Base-by-base conservation (phyloP, 345 rosid species). In the Populus ilicifolia region DNA sequence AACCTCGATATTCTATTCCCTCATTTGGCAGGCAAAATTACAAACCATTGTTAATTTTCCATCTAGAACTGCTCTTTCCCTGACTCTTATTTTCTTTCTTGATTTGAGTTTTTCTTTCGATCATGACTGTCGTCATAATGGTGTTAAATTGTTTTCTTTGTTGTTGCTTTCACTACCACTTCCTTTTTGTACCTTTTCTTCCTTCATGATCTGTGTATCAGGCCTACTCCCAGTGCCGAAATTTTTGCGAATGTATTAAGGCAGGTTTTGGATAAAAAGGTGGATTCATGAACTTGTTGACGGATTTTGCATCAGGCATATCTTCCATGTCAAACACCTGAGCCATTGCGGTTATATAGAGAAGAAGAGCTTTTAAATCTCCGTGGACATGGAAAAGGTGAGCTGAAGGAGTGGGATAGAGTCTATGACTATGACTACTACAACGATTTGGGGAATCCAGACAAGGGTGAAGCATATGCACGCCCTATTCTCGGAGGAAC, bases 341-440 rank as follows among this genome's bases (percentile, higher is more conserved):
- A 82, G 80, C 83, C 94, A 27, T 54, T 95, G 46, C 86, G 84
- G 67, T 85, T 75, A 54, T 86, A 86, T 70, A 87, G 98, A 82
- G 89, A 87, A 84, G 88, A 89, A 76, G 98, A 95, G 79, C 90
- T 95, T 2, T 61, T 76, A 10, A 86, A 83, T 77, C 87, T 95
- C 25, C 86, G 92, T n/a, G 98, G 96, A 69, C 78, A 89, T 71
- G 93, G 90, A 6, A 84, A 75, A 52, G 88, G 86, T 23, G 85
- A 82, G 84, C 86, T 92, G 52, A 87, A 83, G 73, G 97, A 93
- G 72, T 93, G 99, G 99, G 98, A 95, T 79, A 90, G 99, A 86
- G 94, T 92, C 25, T 95, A 95, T 69, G 99, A 91, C 77, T 93
- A 93, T 76, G 98, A 83, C 80, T 84, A 75, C 84, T 95, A 93